Evolutionary conservation across 1,284 basidiomycete genomes (phyloP).

Genomic region (Mycena citricolor): DNA sequence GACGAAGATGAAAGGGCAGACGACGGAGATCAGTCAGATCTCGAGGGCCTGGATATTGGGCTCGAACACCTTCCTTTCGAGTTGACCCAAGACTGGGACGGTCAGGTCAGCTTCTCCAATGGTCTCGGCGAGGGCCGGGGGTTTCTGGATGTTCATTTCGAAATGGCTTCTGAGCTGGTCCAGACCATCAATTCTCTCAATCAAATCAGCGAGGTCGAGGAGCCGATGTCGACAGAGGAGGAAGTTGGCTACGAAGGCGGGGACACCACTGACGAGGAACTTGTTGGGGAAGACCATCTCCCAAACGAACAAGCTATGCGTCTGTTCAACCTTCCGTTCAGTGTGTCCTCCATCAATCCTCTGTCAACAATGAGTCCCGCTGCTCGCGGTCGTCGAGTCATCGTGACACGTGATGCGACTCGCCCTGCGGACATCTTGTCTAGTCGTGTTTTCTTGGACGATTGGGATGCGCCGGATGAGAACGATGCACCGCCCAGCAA

Average conservation of each 20-base stretch:
- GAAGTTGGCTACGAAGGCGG: slow-evolving; percentile 50
- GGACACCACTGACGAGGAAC: slow-evolving; percentile 75
- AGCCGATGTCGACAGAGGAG: slow-evolving; percentile 36
- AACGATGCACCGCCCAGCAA: slow-evolving; percentile 29
- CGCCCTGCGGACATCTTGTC: slow-evolving; percentile 66
- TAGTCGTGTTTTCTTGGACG: slow-evolving; percentile 50
- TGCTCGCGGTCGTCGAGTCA: slow-evolving; percentile 35
- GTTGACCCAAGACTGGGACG: slow-evolving; percentile 69
- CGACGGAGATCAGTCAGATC: slow-evolving; percentile 40
- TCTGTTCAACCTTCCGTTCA: slow-evolving; percentile 63
- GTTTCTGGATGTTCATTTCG: slow-evolving; percentile 57
- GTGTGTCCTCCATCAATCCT: slow-evolving; percentile 69
- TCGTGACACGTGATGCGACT: slow-evolving; percentile 41
- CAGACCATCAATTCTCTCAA: slow-evolving; percentile 38
- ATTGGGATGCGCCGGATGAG: slow-evolving; percentile 41
- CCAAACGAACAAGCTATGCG: slow-evolving; percentile 73
- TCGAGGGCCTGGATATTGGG: slow-evolving; percentile 36
- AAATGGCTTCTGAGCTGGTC: slow-evolving; percentile 44
- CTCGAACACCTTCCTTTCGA: slow-evolving; percentile 51
- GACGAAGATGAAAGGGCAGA: slow-evolving; percentile 29
- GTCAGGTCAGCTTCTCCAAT: slow-evolving; percentile 68
- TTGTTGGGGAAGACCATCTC: slow-evolving; percentile 67
- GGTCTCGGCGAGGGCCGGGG: slow-evolving; percentile 52
- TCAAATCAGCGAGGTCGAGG: slow-evolving; percentile 41
- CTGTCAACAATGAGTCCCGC: slow-evolving; percentile 66